Percentiles rank a stretch among this genome's conserved stretches.
Conservation (phyloP, 768 basidiomycete species). For the Tricholoma matsutake region DNA sequence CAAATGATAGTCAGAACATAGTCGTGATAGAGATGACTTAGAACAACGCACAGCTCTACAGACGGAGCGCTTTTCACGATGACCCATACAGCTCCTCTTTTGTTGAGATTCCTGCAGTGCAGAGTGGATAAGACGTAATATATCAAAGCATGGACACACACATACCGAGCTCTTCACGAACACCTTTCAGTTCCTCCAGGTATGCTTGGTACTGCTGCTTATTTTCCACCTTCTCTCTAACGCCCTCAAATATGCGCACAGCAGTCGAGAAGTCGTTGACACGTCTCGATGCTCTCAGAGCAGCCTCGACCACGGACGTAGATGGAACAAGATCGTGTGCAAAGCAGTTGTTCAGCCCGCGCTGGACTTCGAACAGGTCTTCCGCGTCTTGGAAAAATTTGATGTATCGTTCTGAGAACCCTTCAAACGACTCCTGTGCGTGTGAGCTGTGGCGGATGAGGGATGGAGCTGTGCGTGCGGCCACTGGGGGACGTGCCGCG, state of each 20-base stretch:
- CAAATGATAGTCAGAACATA: neutral
- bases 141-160: neutral
- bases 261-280: slow-evolving; percentile 98
- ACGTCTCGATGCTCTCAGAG: slow-evolving; percentile 81
- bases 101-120: slow-evolving; percentile 32
- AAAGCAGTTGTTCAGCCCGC: slow-evolving; percentile 99
- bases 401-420: slow-evolving; percentile 92
- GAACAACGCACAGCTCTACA: slow-evolving; percentile 11
- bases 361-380: slow-evolving; percentile 98
- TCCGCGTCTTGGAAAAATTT: slow-evolving; percentile 89
- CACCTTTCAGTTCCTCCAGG: slow-evolving; percentile 81
- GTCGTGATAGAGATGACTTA: neutral
- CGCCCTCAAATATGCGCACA: slow-evolving; percentile 92
- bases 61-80: slow-evolving; percentile 21
- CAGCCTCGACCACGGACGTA: slow-evolving; percentile 80
- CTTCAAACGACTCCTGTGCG: slow-evolving; percentile 89
- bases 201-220: slow-evolving; percentile 93
- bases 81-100: slow-evolving; percentile 46
- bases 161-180: slow-evolving; percentile 90
- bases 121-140: neutral
- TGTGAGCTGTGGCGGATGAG: slow-evolving; percentile 56
- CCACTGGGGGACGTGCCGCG: slow-evolving; percentile 47
- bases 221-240: slow-evolving; percentile 98
- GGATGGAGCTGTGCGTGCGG: slow-evolving; percentile 37
- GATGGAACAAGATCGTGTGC: slow-evolving; percentile 96